Evolutionary conservation across 495 filamentous ascomycete species (phyloP), one percentile per base, ranked within the genome.

Genomic region (Penicillium canariense): DNA sequence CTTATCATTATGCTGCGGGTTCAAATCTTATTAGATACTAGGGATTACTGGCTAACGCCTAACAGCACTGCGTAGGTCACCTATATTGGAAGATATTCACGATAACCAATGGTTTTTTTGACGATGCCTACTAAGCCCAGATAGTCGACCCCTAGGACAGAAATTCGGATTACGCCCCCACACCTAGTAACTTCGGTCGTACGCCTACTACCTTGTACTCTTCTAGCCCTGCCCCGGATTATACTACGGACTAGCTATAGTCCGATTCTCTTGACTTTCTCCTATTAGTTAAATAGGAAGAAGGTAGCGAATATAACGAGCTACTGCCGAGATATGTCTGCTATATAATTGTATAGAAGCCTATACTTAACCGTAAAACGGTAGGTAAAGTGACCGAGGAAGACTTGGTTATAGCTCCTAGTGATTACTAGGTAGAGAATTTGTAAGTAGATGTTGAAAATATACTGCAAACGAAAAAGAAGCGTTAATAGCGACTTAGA

Each of bases 321-420:
- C 12, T 20, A 26, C 25, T 26, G 3, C 49, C 26, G 25, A 51
- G 36, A 51, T 51, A 51, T 32, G 18, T 57, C 31, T 26, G 42
- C 48, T 56, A 57, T 23, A 57, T 42, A 25, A 51, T 57, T 25
- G 39, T 40, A 22, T 57, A 25, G 54, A 57, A 57, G 25, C 48
- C 52, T 38, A 40, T 57, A 40, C 54, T 57, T 14, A 57, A 57
- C 47, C 39, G 47, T 17, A 56, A 51, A 31, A 47, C n/a, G 39
- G 49, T 53, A 38, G 55, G 43, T 40, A 49, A 17, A 25, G 44
- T 54, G 35, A 50, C 50, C 42, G 45, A 59, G 28, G 14, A 50
- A 40, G 55, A 43, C 26, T 39, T 56, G 25, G 14, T 36, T 48
- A 18, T 55, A 50, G 46, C 53, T 45, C 53, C 53, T 45, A 32